Evolutionary conservation across 257 asterid species (phyloP).

Genomic region (Vinca minor): DNA sequence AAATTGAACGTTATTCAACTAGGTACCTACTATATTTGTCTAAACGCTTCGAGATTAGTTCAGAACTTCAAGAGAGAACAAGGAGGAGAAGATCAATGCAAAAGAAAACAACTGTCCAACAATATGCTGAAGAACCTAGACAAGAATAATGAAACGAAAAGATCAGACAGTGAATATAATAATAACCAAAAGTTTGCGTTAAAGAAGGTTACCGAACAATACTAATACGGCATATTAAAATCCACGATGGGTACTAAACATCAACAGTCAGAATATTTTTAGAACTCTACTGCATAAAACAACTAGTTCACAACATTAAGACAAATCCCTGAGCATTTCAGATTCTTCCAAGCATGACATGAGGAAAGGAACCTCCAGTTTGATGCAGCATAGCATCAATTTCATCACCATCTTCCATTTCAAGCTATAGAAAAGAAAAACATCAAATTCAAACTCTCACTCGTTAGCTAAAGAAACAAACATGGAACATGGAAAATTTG

Average conservation of each 20-base stretch:
- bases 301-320: not conserved
- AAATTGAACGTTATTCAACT: too few relatives aligned
- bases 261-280: not conserved
- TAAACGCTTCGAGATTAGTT: not conserved
- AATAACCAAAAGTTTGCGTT: not conserved
- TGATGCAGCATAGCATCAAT: slow-evolving; percentile 28
- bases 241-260: not conserved
- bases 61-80: not conserved
- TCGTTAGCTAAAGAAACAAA: not conserved
- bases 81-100: not conserved
- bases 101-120: not conserved
- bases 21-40: too few relatives aligned
- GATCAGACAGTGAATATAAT: not conserved
- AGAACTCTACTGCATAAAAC: not conserved
- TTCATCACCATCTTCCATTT: slow-evolving; percentile 28
- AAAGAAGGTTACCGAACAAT: too few relatives aligned
- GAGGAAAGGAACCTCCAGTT: slow-evolving; percentile 14
- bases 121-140: not conserved
- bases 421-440: slow-evolving; percentile 11
- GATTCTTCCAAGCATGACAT: not conserved
- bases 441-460: not conserved
- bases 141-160: not conserved
- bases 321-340: not conserved
- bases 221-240: not conserved
- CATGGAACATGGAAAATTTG: not conserved